Percentiles rank a stretch among this genome's conserved stretches.
Evolutionary conservation across 768 basidiomycete genomes (phyloP).

Genomic region (Xerocomellus chrysenteron): DNA sequence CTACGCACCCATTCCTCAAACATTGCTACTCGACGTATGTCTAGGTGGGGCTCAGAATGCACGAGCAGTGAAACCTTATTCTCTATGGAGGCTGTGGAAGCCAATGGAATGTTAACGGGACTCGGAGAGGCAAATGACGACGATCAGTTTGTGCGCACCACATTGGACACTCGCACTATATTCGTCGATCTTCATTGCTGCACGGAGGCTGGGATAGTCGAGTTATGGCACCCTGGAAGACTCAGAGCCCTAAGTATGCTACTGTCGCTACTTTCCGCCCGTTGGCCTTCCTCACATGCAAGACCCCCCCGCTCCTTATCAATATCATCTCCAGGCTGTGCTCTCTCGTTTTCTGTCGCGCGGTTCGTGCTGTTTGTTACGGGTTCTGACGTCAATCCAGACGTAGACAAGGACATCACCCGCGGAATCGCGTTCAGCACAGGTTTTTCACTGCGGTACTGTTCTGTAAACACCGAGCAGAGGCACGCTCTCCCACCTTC

Average conservation of each 20-base stretch:
- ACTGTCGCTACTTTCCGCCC: slow-evolving; percentile 38
- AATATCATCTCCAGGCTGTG: slow-evolving; percentile 54
- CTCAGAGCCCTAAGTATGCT: slow-evolving; percentile 54
- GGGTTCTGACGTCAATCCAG: slow-evolving; percentile 78
- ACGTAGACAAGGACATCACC: slow-evolving; percentile 60
- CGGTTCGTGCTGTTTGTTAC: slow-evolving; percentile 69
- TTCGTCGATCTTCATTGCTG: slow-evolving; percentile 48
- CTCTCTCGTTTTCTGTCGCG: slow-evolving; percentile 55
- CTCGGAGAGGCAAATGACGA: slow-evolving; percentile 53
- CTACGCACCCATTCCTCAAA: slow-evolving; percentile 40
- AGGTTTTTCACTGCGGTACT: slow-evolving; percentile 54
- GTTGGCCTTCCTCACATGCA: slow-evolving; percentile 9
- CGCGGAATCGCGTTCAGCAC: slow-evolving; percentile 67
- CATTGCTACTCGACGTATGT: slow-evolving; percentile 27
- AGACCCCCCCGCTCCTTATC: slow-evolving; percentile 27
- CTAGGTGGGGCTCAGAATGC: slow-evolving; percentile 35
- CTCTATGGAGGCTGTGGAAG: slow-evolving; percentile 57
- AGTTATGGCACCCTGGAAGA: slow-evolving; percentile 66
- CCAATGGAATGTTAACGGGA: slow-evolving; percentile 43
- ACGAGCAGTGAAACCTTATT: slow-evolving; percentile 51
- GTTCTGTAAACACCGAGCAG: slow-evolving; percentile 38
- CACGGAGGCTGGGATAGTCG: slow-evolving; percentile 58
- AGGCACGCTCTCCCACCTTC: slow-evolving; percentile 14
- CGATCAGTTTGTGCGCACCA: slow-evolving; percentile 35
- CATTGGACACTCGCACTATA: slow-evolving; percentile 43